Evolutionary conservation across 1,284 basidiomycete genomes (phyloP).

Genomic region (Tranzscheliella williamsii): DNA sequence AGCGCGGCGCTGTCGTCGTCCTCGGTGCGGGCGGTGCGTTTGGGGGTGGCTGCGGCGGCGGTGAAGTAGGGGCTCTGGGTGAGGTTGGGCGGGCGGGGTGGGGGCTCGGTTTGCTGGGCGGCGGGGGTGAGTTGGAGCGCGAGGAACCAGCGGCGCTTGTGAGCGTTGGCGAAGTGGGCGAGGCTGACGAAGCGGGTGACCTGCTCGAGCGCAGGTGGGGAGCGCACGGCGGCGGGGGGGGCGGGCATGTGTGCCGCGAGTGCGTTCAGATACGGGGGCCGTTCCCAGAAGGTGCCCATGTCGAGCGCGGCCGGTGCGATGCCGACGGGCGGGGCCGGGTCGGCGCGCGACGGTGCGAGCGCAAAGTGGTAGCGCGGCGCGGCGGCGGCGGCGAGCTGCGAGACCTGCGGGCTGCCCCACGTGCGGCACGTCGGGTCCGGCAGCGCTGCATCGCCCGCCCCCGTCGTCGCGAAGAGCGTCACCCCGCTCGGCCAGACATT

Average conservation of each 20-base stretch:
- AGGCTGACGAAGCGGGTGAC: slow-evolving; percentile 53
- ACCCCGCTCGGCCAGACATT: slow-evolving; percentile 51
- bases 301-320: slow-evolving; percentile 9
- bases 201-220: not conserved
- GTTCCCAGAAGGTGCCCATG: slow-evolving; percentile 54
- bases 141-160: slow-evolving; percentile 56
- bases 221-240: not conserved
- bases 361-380: slow-evolving; percentile 55
- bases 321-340: slow-evolving; percentile 10
- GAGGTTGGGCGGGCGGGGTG: slow-evolving; percentile 6
- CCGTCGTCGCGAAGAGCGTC: slow-evolving; percentile 28
- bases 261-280: slow-evolving; percentile 48
- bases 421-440: slow-evolving; percentile 33
- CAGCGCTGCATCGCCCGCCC: slow-evolving; percentile 6
- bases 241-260: slow-evolving; percentile 5
- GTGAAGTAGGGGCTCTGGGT: slow-evolving; percentile 28
- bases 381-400: slow-evolving; percentile 26
- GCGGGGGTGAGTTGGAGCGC: slow-evolving; percentile 47
- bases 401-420: slow-evolving; percentile 50
- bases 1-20: not conserved
- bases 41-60: not conserved
- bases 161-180: slow-evolving; percentile 46
- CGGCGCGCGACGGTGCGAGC: slow-evolving; percentile 17
- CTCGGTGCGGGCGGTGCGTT: not conserved
- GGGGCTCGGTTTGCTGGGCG: not conserved